These are phyloP conservation scores for Medicago lupulina DNA, from an alignment of 306 rosid genomes.

Conservation along the genomic window DNA sequence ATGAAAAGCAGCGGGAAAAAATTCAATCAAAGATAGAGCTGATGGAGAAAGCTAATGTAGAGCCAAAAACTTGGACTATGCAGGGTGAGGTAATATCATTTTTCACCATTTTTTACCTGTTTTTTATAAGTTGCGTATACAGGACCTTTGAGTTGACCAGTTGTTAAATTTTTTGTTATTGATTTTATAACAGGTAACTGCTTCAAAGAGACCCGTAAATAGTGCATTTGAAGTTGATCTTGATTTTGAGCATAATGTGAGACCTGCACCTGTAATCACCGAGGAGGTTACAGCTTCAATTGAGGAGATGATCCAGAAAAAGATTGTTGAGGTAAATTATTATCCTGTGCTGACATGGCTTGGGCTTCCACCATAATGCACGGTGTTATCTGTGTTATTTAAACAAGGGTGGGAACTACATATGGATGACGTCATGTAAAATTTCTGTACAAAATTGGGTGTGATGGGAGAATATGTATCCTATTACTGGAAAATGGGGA, in stretches of 20 bases:
- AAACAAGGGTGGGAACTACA: constrained; percentile 12
- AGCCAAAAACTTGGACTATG: constrained; percentile 88
- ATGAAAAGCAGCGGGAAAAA: constrained; percentile 65
- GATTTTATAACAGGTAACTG: constrained; percentile 71
- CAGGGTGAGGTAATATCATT: constrained; percentile 78
- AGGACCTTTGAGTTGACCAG: constrained; percentile 22
- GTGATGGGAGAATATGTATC: neutral
- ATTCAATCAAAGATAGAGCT: constrained; percentile 67
- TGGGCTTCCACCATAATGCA: constrained; percentile 27
- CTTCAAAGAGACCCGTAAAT: constrained; percentile 79
- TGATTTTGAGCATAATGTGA: constrained; percentile 88
- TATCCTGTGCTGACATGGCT: constrained; percentile 31
- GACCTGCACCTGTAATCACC: constrained; percentile 89
- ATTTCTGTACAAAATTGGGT: constrained; percentile 22
- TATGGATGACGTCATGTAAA: constrained; percentile 18
- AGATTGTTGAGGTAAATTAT: constrained; percentile 75
- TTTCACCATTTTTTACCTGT: constrained; percentile 4
- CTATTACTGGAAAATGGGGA: neutral
- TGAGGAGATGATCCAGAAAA: constrained; percentile 80
- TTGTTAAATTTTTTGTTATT: constrained; percentile 19
- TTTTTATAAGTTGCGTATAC: constrained; percentile 11
- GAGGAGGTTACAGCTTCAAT: constrained; percentile 83
- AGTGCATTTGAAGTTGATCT: constrained; percentile 91
- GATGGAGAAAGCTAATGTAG: constrained; percentile 83
- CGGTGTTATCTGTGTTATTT: neutral